Conservation (phyloP, 305 asterid species). For the Caryopteris hybrid region DNA sequence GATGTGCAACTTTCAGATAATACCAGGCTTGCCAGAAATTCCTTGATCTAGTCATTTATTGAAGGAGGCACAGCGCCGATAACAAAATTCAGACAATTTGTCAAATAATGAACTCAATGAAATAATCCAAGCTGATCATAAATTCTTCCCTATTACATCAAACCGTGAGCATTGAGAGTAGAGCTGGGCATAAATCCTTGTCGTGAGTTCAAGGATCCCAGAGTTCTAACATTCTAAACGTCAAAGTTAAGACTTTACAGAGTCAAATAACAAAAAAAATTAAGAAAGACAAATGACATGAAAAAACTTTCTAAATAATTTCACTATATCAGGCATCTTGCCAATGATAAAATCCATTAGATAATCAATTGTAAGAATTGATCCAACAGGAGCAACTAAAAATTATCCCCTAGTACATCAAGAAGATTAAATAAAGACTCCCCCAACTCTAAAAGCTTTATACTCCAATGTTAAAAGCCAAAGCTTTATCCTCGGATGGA, state of each 20-base stretch:
- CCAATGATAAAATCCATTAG: slow-evolving; percentile 6
- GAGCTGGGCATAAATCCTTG: too few relatives aligned
- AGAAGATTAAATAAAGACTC: neutral
- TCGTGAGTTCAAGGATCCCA: too few relatives aligned
- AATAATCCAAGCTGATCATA: neutral
- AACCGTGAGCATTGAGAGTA: too few relatives aligned
- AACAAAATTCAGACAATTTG: neutral
- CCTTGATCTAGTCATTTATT: too few relatives aligned
- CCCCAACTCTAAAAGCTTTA: too few relatives aligned
- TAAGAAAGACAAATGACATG: neutral
- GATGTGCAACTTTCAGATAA: too few relatives aligned
- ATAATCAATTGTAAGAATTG: slow-evolving; percentile 16
- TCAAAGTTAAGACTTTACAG: neutral
- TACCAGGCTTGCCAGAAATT: too few relatives aligned
- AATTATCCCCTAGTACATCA: slow-evolving; percentile 16
- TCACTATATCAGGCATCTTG: slow-evolving; percentile 10
- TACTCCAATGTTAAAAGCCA: too few relatives aligned
- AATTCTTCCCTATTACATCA: too few relatives aligned
- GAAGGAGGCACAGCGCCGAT: neutral
- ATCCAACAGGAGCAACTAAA: slow-evolving; percentile 22
- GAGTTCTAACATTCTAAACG: too few relatives aligned
- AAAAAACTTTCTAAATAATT: neutral
- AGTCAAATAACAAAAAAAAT: neutral
- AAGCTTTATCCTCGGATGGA: neutral
- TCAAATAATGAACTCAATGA: neutral